phyloP scores from a whole-genome alignment of 2,329 filamentous ascomycete genomes.

The Fusarium xylarioides region DNA sequence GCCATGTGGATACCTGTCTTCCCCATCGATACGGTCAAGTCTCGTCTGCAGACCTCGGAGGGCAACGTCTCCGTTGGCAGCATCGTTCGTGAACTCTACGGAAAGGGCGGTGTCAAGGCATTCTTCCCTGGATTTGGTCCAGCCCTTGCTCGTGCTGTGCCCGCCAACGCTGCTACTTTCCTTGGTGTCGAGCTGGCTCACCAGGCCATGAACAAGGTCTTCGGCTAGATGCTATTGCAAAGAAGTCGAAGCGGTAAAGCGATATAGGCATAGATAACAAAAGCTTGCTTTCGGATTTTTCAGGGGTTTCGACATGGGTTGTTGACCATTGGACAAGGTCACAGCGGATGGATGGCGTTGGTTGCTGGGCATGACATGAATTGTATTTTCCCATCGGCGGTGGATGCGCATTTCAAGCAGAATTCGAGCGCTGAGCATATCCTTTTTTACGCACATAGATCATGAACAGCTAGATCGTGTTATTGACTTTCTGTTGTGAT shows the following conservation, averaged over 20 bases:
- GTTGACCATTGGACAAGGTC: neutral
- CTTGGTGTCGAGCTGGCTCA: conserved; percentile 85
- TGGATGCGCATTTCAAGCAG: conserved; percentile 16
- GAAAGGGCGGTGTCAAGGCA: conserved; percentile 81
- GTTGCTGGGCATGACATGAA: conserved; percentile 19
- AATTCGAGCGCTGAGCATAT: conserved; percentile 22
- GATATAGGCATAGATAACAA: conserved; percentile 1
- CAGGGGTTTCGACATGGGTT: neutral
- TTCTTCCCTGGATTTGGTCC: conserved; percentile 98
- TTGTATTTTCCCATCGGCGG: conserved; percentile 10
- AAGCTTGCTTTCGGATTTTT: conserved; percentile 21
- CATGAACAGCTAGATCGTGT: conserved; percentile 5
- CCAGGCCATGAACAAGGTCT: conserved; percentile 80
- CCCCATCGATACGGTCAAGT: conserved; percentile 97
- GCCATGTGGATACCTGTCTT: conserved; percentile 99
- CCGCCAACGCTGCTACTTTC: conserved; percentile 96
- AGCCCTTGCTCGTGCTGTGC: conserved; percentile 89
- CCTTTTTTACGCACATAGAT: conserved; percentile 20
- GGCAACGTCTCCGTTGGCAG: conserved; percentile 82
- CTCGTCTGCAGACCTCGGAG: conserved; percentile 88
- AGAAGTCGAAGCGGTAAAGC: neutral
- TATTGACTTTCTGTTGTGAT: conserved; percentile 3
- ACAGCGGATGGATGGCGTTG: conserved; percentile 29
- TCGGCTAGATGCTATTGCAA: conserved; percentile 53
- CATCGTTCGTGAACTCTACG: conserved; percentile 85